These are phyloP conservation scores for Linum lewisii DNA, from an alignment of 345 rosid genomes.

Conservation along the genomic window DNA sequence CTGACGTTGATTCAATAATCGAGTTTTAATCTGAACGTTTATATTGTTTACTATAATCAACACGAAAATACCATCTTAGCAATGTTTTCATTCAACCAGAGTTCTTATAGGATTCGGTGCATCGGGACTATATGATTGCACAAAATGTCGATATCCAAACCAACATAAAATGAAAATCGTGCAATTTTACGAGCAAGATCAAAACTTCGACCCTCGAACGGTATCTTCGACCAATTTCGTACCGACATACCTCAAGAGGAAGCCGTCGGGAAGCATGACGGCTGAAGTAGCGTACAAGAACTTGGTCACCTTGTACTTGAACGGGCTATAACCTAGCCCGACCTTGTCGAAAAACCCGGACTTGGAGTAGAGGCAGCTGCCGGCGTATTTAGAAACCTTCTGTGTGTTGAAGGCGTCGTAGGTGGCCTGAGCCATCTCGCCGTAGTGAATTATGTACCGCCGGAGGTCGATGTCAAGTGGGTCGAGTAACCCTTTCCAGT, in stretches of 20 bases:
- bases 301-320: slow-evolving; percentile 28
- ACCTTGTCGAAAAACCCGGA: slow-evolving; percentile 28
- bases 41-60: too few relatives aligned
- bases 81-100: too few relatives aligned
- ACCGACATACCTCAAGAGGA: background rate
- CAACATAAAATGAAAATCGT: too few relatives aligned
- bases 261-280: background rate
- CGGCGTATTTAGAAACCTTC: slow-evolving; percentile 16
- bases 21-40: too few relatives aligned
- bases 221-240: too few relatives aligned
- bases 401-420: slow-evolving; percentile 26
- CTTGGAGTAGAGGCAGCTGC: slow-evolving; percentile 23
- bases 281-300: slow-evolving; percentile 25
- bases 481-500: slow-evolving; percentile 31
- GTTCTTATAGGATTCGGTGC: too few relatives aligned
- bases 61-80: too few relatives aligned
- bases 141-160: too few relatives aligned
- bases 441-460: slow-evolving; percentile 34
- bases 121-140: too few relatives aligned
- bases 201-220: too few relatives aligned
- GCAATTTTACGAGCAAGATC: too few relatives aligned
- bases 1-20: too few relatives aligned
- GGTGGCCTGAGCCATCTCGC: slow-evolving; percentile 30
- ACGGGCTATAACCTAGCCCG: slow-evolving; percentile 28
- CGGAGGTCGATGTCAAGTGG: slow-evolving; percentile 44